Conservation (phyloP, 2,329 filamentous ascomycete species). For the Rutstroemia sp. region DNA sequence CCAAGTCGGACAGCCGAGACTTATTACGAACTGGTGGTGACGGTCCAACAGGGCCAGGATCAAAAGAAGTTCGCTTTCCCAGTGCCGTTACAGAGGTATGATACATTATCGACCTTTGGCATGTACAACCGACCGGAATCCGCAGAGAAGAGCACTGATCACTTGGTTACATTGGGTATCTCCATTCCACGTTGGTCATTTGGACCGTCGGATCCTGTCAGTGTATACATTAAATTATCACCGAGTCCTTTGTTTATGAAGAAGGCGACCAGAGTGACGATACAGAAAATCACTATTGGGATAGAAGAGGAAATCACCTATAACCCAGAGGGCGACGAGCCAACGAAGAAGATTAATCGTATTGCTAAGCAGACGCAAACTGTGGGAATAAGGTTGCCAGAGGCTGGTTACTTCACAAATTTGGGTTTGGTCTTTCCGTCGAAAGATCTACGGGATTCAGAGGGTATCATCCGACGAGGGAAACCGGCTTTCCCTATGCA, state of each 20-base stretch:
- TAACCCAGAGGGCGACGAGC: conserved; percentile 95
- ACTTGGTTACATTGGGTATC: conserved; percentile 84
- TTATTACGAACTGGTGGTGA: conserved; percentile 93
- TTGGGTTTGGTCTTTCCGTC: conserved; percentile 84
- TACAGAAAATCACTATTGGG: conserved; percentile 85
- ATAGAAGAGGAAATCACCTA: conserved; percentile 99
- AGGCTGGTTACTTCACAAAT: conserved; percentile 88
- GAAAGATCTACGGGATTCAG: conserved; percentile 77
- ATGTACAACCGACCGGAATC: conserved; percentile 98
- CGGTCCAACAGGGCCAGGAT: conserved; percentile 82
- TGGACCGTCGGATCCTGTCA: conserved; percentile 88
- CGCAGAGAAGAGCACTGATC: conserved; percentile 78
- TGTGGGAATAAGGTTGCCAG: conserved; percentile 78
- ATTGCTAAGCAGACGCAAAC: conserved; percentile 76
- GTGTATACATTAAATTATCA: conserved; percentile 88
- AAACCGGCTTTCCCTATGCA: conserved; percentile 87
- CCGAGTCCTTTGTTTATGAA: conserved; percentile 87
- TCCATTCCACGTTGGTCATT: conserved; percentile 95
- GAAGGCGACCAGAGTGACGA: conserved; percentile 87
- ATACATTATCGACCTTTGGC: conserved; percentile 95
- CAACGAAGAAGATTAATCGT: conserved; percentile 80
- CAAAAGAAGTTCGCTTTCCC: conserved; percentile 90
- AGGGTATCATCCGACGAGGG: conserved; percentile 79
- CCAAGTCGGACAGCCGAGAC: conserved; percentile 94
- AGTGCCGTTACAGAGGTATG: conserved; percentile 85